Conservation (phyloP, 129 eudicot genomes). For the Arctium minus region DNA sequence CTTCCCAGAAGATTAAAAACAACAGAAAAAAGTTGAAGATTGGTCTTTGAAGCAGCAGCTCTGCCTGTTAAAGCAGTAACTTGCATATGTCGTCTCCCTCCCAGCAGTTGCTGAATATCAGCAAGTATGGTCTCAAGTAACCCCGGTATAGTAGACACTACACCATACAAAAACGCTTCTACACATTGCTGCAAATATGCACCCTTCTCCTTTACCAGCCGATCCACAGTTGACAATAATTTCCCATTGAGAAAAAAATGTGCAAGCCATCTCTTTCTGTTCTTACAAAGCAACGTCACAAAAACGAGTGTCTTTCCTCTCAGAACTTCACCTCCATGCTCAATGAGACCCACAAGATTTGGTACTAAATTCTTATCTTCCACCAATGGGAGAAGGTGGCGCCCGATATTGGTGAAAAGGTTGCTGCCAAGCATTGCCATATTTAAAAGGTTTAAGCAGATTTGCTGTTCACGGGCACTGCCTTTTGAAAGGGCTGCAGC, state of each 20-base stretch:
- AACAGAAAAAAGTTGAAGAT: conserved; percentile 77
- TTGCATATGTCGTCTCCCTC: conserved; percentile 70
- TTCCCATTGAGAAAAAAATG: conserved; percentile 73
- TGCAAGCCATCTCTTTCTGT: conserved; percentile 67
- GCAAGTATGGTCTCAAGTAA: conserved; percentile 59
- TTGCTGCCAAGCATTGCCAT: conserved; percentile 80
- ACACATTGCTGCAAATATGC: conserved; percentile 69
- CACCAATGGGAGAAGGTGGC: conserved; percentile 61
- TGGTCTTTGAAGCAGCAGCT: conserved; percentile 59
- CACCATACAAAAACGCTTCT: conserved; percentile 56
- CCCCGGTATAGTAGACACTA: conserved; percentile 72
- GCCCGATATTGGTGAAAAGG: conserved; percentile 61
- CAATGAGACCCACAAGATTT: conserved; percentile 62
- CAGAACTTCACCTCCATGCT: conserved; percentile 82
- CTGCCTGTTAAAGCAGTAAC: conserved; percentile 47
- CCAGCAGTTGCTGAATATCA: conserved; percentile 76
- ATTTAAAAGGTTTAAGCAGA: conserved; percentile 80
- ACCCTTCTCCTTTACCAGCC: conserved; percentile 81
- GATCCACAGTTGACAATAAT: conserved; percentile 69
- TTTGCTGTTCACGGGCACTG: conserved; percentile 87
- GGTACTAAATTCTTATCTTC: conserved; percentile 88
- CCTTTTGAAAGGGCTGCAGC: conserved; percentile 69
- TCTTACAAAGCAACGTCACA: conserved; percentile 83
- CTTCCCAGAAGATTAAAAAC: conserved; percentile 80
- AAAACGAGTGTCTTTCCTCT: conserved; percentile 88